Base-by-base conservation (phyloP, 768 basidiomycete species). In the Termitomyces sp. region DNA sequence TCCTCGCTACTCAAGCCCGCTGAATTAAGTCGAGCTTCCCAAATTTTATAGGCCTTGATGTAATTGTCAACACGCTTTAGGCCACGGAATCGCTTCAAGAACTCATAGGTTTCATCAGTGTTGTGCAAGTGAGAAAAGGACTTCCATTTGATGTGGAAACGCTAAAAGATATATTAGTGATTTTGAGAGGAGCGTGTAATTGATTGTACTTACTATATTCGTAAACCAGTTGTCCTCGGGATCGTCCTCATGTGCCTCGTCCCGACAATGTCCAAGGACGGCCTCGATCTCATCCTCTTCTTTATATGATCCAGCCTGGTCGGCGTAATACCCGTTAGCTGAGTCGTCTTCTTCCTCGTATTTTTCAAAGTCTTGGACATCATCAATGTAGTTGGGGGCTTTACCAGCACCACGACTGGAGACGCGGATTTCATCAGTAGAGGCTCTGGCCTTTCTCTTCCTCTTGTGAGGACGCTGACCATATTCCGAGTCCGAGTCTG, bases 71-170 rank as follows among this genome's bases (percentile, higher is more conserved):
- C 92, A 50, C 94, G 91, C 71, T 98, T 98, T 63, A 97, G 79
- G 28, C 97, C 97, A 68, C 87, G 91, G 82, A 89, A 98, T 26
- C 89, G 84, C 71, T 96, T 98, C 57, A 98, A 76, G 71, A 96
- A 98, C 67, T 94, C 87, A 76, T 98, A 97, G 15, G 87, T 87
- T 73, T 99, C 97, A 68, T 98, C 96, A n/a, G 97, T 99, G 67
- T 99, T 98, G 77, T 98, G 97, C 15, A 98, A 80, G 69, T 98
- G 96, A 10, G 94, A 97, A 71, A 94, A 98, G 64, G 85, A 86
- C 72, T 98, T 98, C 97, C 97, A 99, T 73, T 99, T 99, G 78
- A 99, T 94, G 69, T 98, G 94, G 78, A 89, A 99, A 51, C 94
- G 94, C 94, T 97, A n/a, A 52, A 54, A 54, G 10, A 43, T 1